Percentiles rank a stretch among this genome's conserved stretches.
These are phyloP conservation scores for Erythrobasidium hasegawianum DNA, from an alignment of 1,284 basidiomycete genomes.

Conservation along the genomic window DNA sequence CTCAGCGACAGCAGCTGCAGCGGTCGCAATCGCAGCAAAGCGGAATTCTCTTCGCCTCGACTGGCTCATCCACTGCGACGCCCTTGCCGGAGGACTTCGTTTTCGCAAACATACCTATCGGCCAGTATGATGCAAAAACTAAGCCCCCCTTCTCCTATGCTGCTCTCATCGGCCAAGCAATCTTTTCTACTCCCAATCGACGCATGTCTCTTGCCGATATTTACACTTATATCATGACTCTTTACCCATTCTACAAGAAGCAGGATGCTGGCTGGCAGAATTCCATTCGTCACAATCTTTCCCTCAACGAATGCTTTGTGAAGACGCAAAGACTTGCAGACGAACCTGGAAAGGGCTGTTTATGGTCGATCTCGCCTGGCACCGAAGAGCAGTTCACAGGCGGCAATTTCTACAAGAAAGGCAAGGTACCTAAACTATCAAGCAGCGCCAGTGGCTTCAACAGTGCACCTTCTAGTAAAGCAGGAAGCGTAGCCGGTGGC, in stretches of 20 bases:
- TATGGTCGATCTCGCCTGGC: constrained; percentile 50
- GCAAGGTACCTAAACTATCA: constrained; percentile 26
- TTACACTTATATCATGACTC: constrained; percentile 40
- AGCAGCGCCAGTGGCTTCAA: neutral
- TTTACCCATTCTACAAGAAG: constrained; percentile 43
- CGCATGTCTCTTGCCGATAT: constrained; percentile 41
- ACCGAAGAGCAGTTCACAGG: constrained; percentile 46
- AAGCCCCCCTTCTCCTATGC: constrained; percentile 46
- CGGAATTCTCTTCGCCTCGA: neutral
- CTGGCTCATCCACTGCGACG: neutral
- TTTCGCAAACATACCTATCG: constrained; percentile 10
- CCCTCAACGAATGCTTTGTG: constrained; percentile 62
- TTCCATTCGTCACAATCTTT: constrained; percentile 86
- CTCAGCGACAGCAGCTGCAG: neutral
- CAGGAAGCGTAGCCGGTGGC: constrained; percentile 19
- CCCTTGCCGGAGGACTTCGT: constrained; percentile 20
- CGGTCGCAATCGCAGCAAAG: neutral
- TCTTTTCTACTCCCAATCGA: constrained; percentile 25
- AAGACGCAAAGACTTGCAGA: constrained; percentile 42
- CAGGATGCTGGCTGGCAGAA: constrained; percentile 80
- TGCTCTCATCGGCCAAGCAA: constrained; percentile 45
- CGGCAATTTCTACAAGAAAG: constrained; percentile 45
- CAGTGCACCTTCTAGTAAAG: neutral
- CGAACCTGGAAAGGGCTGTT: constrained; percentile 51
- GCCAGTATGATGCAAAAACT: constrained; percentile 58